Base-by-base conservation (phyloP, 2,329 filamentous ascomycete genomes). In the Dactylellina haptotyla region DNA sequence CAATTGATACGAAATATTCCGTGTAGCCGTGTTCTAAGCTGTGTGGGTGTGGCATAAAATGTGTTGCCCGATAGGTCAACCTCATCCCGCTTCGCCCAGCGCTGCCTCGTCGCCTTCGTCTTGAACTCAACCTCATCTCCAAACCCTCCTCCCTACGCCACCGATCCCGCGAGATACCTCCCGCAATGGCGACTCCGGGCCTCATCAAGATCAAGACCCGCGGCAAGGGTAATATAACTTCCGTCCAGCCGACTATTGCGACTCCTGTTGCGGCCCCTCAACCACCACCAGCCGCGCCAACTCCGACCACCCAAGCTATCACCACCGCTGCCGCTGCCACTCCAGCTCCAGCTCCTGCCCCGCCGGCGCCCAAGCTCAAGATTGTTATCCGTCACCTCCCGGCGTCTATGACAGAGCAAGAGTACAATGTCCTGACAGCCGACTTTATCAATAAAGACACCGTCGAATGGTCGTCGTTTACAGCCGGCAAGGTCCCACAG, bases 361-460 rank as follows among this genome's bases (percentile, higher is more conserved):
- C 45, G 9, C 58, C 70, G 53, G 62, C 70, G 14, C 70, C 70
- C 10, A 75, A 75, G 70, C 86, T 96, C 78, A 98, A 98, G 83
- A 85, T 97, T 10, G 85, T 96, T 23, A 85, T 97, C 62, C 88
- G 96, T 58, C 87, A 94, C 66, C 86, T 99, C 2, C 92, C 95
- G 8, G 93, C 95, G 0, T 92, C 90, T 6, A 84, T 99, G 80
- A 96, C 91, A 0, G 87, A 91, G 78, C 81, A 85, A 0, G 95
- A 99, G 78, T 94, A 96, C 75, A 84, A 88, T 77, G 81, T 83
- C 12, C 85, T 88, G 6, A 90, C 88, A 78, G 78, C 86, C 2
- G 91, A 90, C 26, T 72, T 73, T 37, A 73, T 78, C 34, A 77
- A 78, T n/a, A 87, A 86, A 51, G 92, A 92, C 30, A 95, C 89